These are phyloP conservation scores for Starmerella tilneyi DNA, from an alignment of 805 yeast species.

Conservation along the genomic window DNA sequence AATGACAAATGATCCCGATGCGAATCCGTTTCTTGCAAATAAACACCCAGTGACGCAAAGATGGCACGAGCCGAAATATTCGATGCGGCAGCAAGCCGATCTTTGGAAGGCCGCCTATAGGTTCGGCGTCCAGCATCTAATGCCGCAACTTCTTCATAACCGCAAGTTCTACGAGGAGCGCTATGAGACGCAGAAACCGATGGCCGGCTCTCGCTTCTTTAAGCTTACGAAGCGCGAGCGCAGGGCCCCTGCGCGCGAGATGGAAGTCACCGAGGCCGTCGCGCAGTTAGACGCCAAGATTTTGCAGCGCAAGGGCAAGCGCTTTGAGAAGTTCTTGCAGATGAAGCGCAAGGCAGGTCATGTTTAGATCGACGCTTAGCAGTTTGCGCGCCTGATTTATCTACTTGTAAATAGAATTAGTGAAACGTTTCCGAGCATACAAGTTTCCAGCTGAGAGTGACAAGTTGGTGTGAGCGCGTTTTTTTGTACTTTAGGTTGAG, in stretches of 20 bases:
- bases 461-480: too few relatives aligned
- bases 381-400: background rate
- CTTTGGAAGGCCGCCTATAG: constrained; percentile 71
- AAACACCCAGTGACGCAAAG: constrained; percentile 71
- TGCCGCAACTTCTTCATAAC: constrained; percentile 53
- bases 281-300: constrained; percentile 57
- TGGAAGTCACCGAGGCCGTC: constrained; percentile 55
- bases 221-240: constrained; percentile 78
- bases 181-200: constrained; percentile 54
- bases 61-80: constrained; percentile 67
- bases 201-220: constrained; percentile 67
- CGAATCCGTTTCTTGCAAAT: constrained; percentile 82
- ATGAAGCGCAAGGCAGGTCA: constrained; percentile 14
- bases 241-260: constrained; percentile 43
- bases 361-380: constrained; percentile 11
- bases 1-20: constrained; percentile 52
- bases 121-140: constrained; percentile 65
- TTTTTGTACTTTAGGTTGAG: too few relatives aligned
- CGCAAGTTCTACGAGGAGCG: constrained; percentile 73
- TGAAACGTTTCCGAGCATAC: too few relatives aligned
- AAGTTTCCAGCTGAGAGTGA: too few relatives aligned
- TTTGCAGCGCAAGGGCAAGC: constrained; percentile 51
- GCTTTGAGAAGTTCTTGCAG: constrained; percentile 20
- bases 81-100: constrained; percentile 73
- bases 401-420: too few relatives aligned